These are phyloP conservation scores for Tirmania nivea DNA, from an alignment of 495 filamentous ascomycete genomes.

Conservation along the genomic window DNA sequence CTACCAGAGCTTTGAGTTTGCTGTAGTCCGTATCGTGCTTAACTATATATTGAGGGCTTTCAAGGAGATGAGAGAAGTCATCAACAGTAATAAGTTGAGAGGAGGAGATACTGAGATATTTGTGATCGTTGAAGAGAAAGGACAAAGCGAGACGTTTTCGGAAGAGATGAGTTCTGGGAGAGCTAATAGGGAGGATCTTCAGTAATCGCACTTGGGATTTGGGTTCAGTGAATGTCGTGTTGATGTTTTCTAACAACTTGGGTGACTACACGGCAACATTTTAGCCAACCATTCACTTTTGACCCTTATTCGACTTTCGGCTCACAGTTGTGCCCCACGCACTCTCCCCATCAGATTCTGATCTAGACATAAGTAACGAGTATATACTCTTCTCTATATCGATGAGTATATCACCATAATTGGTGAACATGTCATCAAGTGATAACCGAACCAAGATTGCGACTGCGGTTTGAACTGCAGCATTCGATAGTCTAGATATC, in stretches of 20 bases:
- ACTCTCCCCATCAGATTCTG: neutral
- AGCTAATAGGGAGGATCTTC: constrained; percentile 32
- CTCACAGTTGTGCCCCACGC: neutral
- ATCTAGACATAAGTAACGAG: neutral
- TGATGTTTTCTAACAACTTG: constrained; percentile 21
- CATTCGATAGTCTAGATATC: no score
- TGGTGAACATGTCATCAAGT: neutral
- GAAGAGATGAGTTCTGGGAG: constrained; percentile 35
- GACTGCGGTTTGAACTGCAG: neutral
- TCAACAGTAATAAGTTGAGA: constrained; percentile 29
- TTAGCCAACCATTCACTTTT: no score
- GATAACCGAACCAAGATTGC: neutral
- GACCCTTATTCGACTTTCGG: neutral
- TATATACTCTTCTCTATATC: neutral
- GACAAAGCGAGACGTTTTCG: constrained; percentile 51
- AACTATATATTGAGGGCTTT: constrained; percentile 28
- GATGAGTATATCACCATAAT: neutral
- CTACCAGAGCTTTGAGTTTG: constrained; percentile 37
- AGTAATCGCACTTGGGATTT: constrained; percentile 38
- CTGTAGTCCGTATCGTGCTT: constrained; percentile 41
- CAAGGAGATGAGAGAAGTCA: constrained; percentile 30
- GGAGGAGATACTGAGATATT: constrained; percentile 25
- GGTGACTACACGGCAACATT: neutral
- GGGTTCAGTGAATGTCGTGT: constrained; percentile 27
- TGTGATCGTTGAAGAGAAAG: constrained; percentile 37